Evolutionary conservation across 2,329 filamentous ascomycete genomes (phyloP).

Genomic region (Ceratocystis cacaofunesta): DNA sequence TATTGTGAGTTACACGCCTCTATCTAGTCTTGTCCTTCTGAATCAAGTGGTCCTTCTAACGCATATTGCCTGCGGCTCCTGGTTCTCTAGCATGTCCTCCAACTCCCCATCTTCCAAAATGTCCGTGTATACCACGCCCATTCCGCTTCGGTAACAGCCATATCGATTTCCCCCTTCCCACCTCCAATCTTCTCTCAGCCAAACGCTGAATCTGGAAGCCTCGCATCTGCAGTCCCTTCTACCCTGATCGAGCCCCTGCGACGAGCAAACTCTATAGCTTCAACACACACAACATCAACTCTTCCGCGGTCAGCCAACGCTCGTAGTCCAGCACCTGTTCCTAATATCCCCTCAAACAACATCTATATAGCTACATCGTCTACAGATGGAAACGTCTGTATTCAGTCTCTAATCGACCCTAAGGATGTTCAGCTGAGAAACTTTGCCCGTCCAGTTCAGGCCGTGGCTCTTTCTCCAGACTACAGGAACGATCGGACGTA

Average conservation of each 20-base stretch:
- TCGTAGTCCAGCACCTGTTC: conserved; percentile 41
- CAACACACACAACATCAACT: conserved; percentile 31
- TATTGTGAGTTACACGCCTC: conserved; percentile 46
- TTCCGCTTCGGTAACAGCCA: conserved; percentile 72
- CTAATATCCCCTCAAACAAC: conserved; percentile 68
- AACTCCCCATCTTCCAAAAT: conserved; percentile 65
- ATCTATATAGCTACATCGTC: conserved; percentile 91
- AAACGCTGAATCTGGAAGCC: not conserved
- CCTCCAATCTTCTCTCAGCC: conserved; percentile 29
- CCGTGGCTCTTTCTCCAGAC: conserved; percentile 86
- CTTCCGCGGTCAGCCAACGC: conserved; percentile 30
- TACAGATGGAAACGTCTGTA: conserved; percentile 87
- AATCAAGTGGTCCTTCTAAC: not conserved
- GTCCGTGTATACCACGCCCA: conserved; percentile 85
- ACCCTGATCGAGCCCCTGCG: conserved; percentile 18
- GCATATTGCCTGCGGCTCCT: conserved; percentile 18
- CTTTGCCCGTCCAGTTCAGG: conserved; percentile 82
- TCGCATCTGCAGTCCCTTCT: conserved; percentile 8
- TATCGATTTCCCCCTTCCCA: conserved; percentile 81
- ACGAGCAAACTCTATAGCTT: conserved; percentile 21
- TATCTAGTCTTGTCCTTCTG: not conserved
- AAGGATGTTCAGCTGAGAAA: conserved; percentile 87
- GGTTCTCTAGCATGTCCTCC: conserved; percentile 58
- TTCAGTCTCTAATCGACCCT: conserved; percentile 70
- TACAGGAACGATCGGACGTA: conserved; percentile 83